Percentiles rank a stretch among this genome's conserved stretches.
These are phyloP conservation scores for Ustilaginoidea virens DNA, from an alignment of 2,329 filamentous ascomycete genomes.

Conservation along the genomic window DNA sequence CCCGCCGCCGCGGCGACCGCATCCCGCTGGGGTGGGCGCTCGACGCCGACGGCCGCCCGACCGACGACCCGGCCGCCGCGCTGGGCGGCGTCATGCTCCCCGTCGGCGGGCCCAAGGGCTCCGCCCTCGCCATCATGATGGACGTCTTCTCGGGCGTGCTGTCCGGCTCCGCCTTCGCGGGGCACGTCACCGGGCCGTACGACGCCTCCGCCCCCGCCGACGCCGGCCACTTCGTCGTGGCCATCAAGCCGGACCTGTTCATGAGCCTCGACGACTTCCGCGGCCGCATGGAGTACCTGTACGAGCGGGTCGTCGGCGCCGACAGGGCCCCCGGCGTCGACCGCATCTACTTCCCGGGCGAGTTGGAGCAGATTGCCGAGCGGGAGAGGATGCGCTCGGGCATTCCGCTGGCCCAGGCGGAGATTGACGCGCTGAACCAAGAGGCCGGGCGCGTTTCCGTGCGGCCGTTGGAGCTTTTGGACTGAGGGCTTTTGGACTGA, in stretches of 20 bases:
- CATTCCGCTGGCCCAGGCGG: slow-evolving; percentile 41
- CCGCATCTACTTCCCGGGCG: slow-evolving; percentile 44
- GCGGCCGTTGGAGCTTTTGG: slow-evolving; percentile 5
- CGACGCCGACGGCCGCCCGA: slow-evolving; percentile 52
- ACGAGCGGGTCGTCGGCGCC: slow-evolving; percentile 34
- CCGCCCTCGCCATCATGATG: slow-evolving; percentile 70
- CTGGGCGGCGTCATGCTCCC: slow-evolving; percentile 69
- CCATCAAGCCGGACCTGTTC: slow-evolving; percentile 61
- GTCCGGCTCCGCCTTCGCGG: slow-evolving; percentile 64
- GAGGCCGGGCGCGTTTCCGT: slow-evolving; percentile 32
- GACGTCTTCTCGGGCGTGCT: slow-evolving; percentile 72
- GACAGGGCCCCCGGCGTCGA: slow-evolving; percentile 41
- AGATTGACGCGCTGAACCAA: slow-evolving; percentile 38
- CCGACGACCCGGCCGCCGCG: slow-evolving; percentile 55
- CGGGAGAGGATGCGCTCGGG: slow-evolving; percentile 34
- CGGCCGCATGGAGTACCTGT: slow-evolving; percentile 40
- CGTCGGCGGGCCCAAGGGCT: slow-evolving; percentile 75
- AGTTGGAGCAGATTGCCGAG: slow-evolving; percentile 42
- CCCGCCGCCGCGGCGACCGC: slow-evolving; percentile 47
- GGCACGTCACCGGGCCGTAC: slow-evolving; percentile 62
- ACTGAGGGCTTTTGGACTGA: too few relatives aligned
- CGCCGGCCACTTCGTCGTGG: slow-evolving; percentile 60
- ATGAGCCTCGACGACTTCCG: slow-evolving; percentile 56
- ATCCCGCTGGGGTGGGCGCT: slow-evolving; percentile 64
- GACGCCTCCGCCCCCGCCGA: slow-evolving; percentile 52